Percentiles rank a stretch among this genome's conserved stretches.
phyloP scores from a whole-genome alignment of 495 filamentous ascomycete genomes.

The Evansstolkia leycettana region DNA sequence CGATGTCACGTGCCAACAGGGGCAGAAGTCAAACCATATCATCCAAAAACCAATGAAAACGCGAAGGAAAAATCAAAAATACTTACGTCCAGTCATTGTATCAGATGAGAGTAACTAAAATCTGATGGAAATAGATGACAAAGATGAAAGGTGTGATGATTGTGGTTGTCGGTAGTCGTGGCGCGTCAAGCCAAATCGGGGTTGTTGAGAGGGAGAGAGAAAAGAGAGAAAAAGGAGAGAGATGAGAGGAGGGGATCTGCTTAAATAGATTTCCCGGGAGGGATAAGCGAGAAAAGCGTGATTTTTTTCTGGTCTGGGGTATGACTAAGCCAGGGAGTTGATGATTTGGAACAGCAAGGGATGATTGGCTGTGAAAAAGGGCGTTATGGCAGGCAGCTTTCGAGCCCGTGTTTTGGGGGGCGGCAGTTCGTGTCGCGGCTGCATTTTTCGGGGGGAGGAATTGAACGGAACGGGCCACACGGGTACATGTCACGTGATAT shows the following conservation, averaged over 20 bases:
- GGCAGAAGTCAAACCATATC: too few relatives aligned
- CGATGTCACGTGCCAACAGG: too few relatives aligned
- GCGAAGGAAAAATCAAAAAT: constrained; percentile 14
- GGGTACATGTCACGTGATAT: too few relatives aligned
- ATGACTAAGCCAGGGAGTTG: constrained; percentile 17
- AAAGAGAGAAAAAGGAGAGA: constrained; percentile 14
- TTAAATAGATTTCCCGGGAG: constrained; percentile 21
- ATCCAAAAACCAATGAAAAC: not conserved
- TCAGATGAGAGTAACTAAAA: constrained; percentile 12
- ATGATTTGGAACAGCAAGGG: constrained; percentile 15
- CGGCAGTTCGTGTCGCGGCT: constrained; percentile 2
- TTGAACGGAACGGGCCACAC: too few relatives aligned
- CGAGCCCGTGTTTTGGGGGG: constrained; percentile 16
- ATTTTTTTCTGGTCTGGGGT: constrained; percentile 5
- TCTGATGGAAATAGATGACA: constrained; percentile 20
- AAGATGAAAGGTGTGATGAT: constrained; percentile 1
- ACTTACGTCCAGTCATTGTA: constrained; percentile 97
- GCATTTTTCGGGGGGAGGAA: too few relatives aligned
- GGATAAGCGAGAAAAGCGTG: constrained; percentile 14
- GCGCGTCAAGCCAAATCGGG: constrained; percentile 19
- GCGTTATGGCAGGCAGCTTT: constrained; percentile 35
- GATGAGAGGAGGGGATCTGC: constrained; percentile 10
- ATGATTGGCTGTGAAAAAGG: constrained; percentile 34
- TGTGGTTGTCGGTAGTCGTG: constrained; percentile 5
- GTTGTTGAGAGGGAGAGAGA: constrained; percentile 11